These are phyloP conservation scores for Cyclotella distinguenda DNA, from an alignment of 108 stramenopile species.

Conservation along the genomic window DNA sequence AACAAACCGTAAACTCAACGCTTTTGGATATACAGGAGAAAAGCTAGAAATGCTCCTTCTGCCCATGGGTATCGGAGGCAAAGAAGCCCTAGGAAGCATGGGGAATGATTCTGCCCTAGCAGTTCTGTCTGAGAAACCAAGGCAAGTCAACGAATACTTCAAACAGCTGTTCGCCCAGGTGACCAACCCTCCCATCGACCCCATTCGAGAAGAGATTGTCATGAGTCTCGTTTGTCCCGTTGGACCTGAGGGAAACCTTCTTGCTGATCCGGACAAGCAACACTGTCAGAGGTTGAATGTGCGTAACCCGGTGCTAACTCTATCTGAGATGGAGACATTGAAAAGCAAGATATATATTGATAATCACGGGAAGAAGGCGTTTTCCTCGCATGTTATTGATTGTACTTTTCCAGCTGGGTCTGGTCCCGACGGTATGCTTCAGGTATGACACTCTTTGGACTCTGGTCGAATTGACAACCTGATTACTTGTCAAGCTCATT, in stretches of 20 bases:
- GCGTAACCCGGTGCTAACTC: slow-evolving; percentile 87
- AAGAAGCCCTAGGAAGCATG: slow-evolving; percentile 97
- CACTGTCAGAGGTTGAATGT: slow-evolving; percentile 89
- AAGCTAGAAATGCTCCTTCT: slow-evolving; percentile 92
- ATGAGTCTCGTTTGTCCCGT: slow-evolving; percentile 97
- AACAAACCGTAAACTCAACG: slow-evolving; percentile 82
- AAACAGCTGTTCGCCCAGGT: slow-evolving; percentile 99
- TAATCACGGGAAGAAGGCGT: slow-evolving; percentile 64
- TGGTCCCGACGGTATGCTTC: slow-evolving; percentile 90
- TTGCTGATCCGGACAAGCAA: slow-evolving; percentile 68
- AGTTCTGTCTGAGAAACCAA: slow-evolving; percentile 90
- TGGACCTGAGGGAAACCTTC: slow-evolving; percentile 91
- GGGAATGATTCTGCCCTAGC: slow-evolving; percentile 98
- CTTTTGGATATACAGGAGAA: slow-evolving; percentile 94
- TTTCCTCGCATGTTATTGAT: slow-evolving; percentile 85
- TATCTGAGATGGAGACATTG: slow-evolving; percentile 92
- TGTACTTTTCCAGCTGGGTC: slow-evolving; percentile 87
- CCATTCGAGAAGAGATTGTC: slow-evolving; percentile 96
- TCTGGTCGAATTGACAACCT: no score
- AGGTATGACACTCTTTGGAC: slow-evolving; percentile 39
- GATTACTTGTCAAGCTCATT: background rate
- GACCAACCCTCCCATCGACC: slow-evolving; percentile 98
- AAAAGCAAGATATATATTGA: slow-evolving; percentile 78
- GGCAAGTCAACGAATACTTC: slow-evolving; percentile 94
- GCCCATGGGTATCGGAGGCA: slow-evolving; percentile 92